Base-by-base conservation (phyloP, 371 early-diverging fungal genomes). In the Circinella minor region DNA sequence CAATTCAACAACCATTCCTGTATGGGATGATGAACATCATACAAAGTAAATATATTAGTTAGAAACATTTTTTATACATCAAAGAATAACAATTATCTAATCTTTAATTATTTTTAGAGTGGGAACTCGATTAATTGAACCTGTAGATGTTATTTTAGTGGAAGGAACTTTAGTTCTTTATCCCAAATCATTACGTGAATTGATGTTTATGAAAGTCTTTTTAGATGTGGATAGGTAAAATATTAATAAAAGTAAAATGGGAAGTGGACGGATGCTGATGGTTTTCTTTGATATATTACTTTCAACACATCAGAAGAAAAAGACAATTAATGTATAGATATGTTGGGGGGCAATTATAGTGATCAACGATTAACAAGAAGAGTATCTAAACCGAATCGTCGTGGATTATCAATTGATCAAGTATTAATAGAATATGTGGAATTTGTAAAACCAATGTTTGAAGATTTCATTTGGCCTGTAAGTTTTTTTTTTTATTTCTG, bases 371-470 rank as follows among this genome's bases (percentile, higher is more conserved):
- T 92, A 36, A 78, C 86, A 15, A 69, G 83, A 36, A 77, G 88
- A 75, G 83, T 77, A 14, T 71, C 64, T 36, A 80, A 78, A 59
- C 66, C 71, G 4, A 74, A 75, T 60, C 81, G 77, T 7, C 67
- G 68, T n/a, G 71, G 68, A 2, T 71, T 86, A 65, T 68, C 82
- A 4, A 76, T 86, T 37, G 85, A 89, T 43, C 75, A 84, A 20
- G 81, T 92, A 14, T 76, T 95, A 47, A 81, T 85, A 27, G 81
- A 87, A 57, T 96, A 95, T 70, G 81, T 93, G 43, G 83, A 83
- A n/a, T 89, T 85, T 71, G 93, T 93, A 13, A 96, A 96, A 79
- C 95, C 95, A 7, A 81, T 88, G 71, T 95, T 93, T 73, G 95
- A 95, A 68, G 93, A 95, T 60, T 96, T 91, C 75, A 87, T 96